Evolutionary conservation across 1,139 yeast genomes (phyloP).

Genomic region (Pichia inconspicua): DNA sequence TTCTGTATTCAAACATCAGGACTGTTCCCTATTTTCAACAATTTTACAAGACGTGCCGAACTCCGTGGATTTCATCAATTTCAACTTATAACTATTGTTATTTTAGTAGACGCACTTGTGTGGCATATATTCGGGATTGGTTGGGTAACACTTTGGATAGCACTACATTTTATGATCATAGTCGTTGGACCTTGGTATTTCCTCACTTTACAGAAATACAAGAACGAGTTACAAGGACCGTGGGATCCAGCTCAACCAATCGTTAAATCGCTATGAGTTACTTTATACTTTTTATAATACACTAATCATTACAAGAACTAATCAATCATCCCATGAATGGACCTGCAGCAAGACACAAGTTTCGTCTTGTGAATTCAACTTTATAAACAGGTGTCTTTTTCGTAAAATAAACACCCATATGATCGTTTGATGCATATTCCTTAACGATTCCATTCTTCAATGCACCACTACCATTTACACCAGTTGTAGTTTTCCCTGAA

Average conservation of each 20-base stretch:
- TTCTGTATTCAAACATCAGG: conserved; percentile 69
- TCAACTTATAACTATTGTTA: conserved; percentile 28
- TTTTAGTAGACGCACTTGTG: conserved; percentile 27
- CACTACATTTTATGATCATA: conserved; percentile 39
- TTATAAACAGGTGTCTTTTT: conserved; percentile 91
- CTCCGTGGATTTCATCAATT: conserved; percentile 30
- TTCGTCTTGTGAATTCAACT: conserved; percentile 85
- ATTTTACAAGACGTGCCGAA: conserved; percentile 41
- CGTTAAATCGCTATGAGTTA: conserved; percentile 21
- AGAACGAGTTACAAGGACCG: conserved; percentile 85
- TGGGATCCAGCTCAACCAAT: conserved; percentile 86
- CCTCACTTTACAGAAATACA: conserved; percentile 65
- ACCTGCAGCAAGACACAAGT: conserved; percentile 89
- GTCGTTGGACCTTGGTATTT: conserved; percentile 67
- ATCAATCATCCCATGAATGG: conserved; percentile 50
- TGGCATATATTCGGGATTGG: conserved; percentile 34
- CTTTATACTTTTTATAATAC: background rate
- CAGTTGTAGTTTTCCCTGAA: background rate
- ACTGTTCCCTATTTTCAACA: conserved; percentile 62
- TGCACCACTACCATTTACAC: too few species aligned
- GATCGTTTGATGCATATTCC: conserved; percentile 39
- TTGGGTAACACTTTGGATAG: conserved; percentile 41
- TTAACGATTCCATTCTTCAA: conserved; percentile 4
- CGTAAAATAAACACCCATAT: conserved; percentile 89
- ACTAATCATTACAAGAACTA: background rate